These are phyloP conservation scores for Metarhizium brunneum DNA, from an alignment of 2,329 filamentous ascomycete species.

Conservation along the genomic window DNA sequence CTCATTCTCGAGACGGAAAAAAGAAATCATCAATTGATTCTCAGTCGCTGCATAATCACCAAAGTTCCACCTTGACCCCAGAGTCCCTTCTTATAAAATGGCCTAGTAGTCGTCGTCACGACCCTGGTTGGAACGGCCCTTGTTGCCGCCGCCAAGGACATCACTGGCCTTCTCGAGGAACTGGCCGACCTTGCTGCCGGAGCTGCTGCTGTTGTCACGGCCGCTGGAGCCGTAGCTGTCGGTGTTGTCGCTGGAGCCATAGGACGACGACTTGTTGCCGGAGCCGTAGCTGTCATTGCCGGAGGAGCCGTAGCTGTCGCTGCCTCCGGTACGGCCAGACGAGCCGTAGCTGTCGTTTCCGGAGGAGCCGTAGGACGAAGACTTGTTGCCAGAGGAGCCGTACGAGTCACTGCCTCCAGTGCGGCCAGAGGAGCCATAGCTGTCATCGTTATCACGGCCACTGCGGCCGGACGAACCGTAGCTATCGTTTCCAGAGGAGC, in stretches of 20 bases:
- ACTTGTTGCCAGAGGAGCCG: conserved; percentile 12
- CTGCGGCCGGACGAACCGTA: conserved; percentile 13
- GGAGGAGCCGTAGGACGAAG: conserved; percentile 2
- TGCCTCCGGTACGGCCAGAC: conserved; percentile 8
- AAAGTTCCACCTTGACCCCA: background rate
- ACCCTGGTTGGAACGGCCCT: conserved; percentile 26
- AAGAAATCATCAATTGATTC: background rate
- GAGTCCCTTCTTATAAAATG: background rate
- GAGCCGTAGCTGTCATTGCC: conserved; percentile 12
- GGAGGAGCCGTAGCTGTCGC: conserved; percentile 8
- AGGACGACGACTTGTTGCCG: background rate
- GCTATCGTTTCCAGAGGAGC: conserved; percentile 6
- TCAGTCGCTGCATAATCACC: background rate
- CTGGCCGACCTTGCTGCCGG: conserved; percentile 44
- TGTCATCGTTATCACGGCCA: conserved; percentile 2
- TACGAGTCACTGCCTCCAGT: conserved; percentile 6
- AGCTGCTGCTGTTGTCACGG: conserved; percentile 9
- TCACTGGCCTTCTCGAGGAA: conserved; percentile 49
- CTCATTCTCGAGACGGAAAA: background rate
- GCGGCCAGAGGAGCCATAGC: conserved; percentile 6
- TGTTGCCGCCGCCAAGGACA: conserved; percentile 36
- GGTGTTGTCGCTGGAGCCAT: conserved; percentile 4
- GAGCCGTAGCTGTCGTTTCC: conserved; percentile 11
- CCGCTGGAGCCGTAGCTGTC: conserved; percentile 9
- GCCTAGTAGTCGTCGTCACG: conserved; percentile 14